Base-by-base conservation (phyloP, 768 basidiomycete species). In the Galerina sulciceps region DNA sequence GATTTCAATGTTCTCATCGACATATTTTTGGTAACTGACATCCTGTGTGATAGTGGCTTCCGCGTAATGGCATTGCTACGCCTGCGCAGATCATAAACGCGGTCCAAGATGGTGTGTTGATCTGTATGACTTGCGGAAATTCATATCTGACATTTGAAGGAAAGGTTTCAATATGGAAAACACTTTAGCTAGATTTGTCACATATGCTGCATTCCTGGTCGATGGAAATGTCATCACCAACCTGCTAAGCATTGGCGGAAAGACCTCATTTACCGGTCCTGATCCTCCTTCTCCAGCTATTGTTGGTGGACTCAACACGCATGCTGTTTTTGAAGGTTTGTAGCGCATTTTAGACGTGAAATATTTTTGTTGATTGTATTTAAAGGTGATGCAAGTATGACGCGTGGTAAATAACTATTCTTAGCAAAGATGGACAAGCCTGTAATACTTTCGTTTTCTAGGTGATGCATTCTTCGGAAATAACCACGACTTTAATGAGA, bases 401-500 rank as follows among this genome's bases (percentile, higher is more conserved):
- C 65, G 17, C 63, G 65, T 38, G 65, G 65, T 66, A 38, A 20
- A 50, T 50, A 60, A 45, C 50, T 26, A 17, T 17, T 43, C 1
- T 38, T 10, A 35, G 10, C 13, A 20, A 10, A 20, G 14, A 11
- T 20, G 23, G 17, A 35, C 20, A 17, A 10, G 17, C 43, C n/a
- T 42, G 31, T 36, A 47, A 38, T n/a, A 11, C 3, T 45, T 18
- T 9, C 37, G 34, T 42, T 52, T 9, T 6, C 17, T 23, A 66
- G 65, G 44, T 11, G 68, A 69, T 50, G 57, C 59, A 36, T 67
- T 66, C 57, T 69, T 69, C 41, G 68, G 66, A 34, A 60, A 67
- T 26, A 67, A 69, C 44, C 65, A 68, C 48, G 65, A 63, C 43
- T 67, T 69, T 56, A 69, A 69, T 35, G 67, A 67, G 50, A 69